These are phyloP conservation scores for Phytophthora brassicae DNA, from an alignment of 352 stramenopile genomes.

Conservation along the genomic window DNA sequence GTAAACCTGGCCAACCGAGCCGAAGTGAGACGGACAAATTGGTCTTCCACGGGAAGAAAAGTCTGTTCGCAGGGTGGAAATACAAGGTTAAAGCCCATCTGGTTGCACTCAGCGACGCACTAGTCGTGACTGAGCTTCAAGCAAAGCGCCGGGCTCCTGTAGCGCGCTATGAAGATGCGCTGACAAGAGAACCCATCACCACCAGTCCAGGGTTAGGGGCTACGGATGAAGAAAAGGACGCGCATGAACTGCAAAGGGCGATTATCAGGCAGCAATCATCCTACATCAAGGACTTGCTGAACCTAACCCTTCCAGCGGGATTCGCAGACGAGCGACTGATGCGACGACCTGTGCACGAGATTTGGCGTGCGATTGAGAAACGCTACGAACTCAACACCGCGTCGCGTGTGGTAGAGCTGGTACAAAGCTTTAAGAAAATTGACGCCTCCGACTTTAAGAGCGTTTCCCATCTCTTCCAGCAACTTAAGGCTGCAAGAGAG, in stretches of 20 bases:
- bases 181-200: too few species aligned
- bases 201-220: too few species aligned
- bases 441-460: conserved; percentile 1
- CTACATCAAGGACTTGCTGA: conserved; percentile 13
- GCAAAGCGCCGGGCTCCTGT: too few species aligned
- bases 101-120: too few species aligned
- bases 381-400: conserved; percentile 4
- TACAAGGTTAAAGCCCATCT: too few species aligned
- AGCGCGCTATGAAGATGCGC: too few species aligned
- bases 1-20: too few species aligned
- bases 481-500: background rate
- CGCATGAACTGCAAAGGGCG: background rate
- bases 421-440: background rate
- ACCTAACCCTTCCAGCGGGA: background rate
- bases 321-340: background rate
- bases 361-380: conserved; percentile 1
- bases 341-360: background rate
- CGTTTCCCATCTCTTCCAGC: background rate
- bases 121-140: too few species aligned
- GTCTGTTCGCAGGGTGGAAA: too few species aligned
- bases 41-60: too few species aligned
- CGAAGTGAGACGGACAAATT: too few species aligned
- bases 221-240: background rate
- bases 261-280: background rate
- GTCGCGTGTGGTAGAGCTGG: background rate